Evolutionary conservation across 2,329 filamentous ascomycete species (phyloP).

Genomic region (Zymoseptoria crescenta): DNA sequence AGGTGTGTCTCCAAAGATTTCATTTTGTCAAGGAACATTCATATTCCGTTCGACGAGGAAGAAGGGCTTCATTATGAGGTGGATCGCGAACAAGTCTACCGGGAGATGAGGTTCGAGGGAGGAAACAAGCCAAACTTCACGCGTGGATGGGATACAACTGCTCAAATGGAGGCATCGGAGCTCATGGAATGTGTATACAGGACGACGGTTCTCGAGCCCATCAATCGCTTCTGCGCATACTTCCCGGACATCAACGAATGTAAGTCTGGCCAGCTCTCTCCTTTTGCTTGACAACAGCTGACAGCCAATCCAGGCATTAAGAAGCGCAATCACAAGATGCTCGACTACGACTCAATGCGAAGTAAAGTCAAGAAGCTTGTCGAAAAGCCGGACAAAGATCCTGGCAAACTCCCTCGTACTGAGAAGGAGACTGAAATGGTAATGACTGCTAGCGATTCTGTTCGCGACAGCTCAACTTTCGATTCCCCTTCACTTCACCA

Average conservation of each 20-base stretch:
- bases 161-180: constrained; percentile 14
- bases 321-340: constrained; percentile 95
- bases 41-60: constrained; percentile 15
- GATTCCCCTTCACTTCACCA: constrained; percentile 4
- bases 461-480: constrained; percentile 5
- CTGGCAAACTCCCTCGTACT: constrained; percentile 86
- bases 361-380: constrained; percentile 94
- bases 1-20: constrained; percentile 43
- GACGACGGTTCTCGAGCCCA: constrained; percentile 90
- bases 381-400: constrained; percentile 98
- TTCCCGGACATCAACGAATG: constrained; percentile 99
- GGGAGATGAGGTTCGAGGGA: constrained; percentile 22
- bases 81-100: constrained; percentile 20
- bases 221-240: constrained; percentile 92
- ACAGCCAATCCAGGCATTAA: constrained; percentile 61
- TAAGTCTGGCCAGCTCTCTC: constrained; percentile 33
- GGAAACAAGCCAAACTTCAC: constrained; percentile 18
- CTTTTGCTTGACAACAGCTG: not conserved
- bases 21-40: constrained; percentile 1
- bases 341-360: constrained; percentile 94
- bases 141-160: constrained; percentile 4
- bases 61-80: constrained; percentile 10
- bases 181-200: constrained; percentile 39
- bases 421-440: constrained; percentile 91
- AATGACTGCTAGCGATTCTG: constrained; percentile 13